Evolutionary conservation across 2,329 filamentous ascomycete genomes (phyloP), one percentile per base, ranked within the genome.

Genomic region (Neonectria sp.): DNA sequence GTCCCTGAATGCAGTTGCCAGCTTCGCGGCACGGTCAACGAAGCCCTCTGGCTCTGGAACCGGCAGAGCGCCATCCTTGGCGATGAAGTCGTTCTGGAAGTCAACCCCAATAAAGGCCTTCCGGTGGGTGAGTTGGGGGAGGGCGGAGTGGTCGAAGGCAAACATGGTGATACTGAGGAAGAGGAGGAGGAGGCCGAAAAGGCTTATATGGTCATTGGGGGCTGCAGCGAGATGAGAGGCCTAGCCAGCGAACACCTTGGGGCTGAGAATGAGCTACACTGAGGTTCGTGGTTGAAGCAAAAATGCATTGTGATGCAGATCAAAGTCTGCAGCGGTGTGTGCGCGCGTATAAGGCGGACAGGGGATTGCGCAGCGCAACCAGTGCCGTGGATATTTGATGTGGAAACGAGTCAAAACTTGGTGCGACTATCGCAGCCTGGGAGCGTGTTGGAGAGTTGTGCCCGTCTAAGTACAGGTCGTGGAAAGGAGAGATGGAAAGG

Each of bases 71-170:
- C 93, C 92, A 57, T 89, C 86, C 2, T 88, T 82, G 7, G 89
- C 86, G 65, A 97, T 83, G 76, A 98, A 97, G 79, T 98, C 95
- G 75, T 97, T 94, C 77, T 98, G 96, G 40, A 97, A 89, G 76
- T 97, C 95, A 70, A 98, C 86, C 21, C 97, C 83, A 24, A 98
- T 84, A 49, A 99, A 86, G 1, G 94, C 95, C 81, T 88, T 89
- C 58, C 90, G 86, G 9, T 89, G 89, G 33, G 81, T 83, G 59
- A 92, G 80, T 55, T 86, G 82, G 12, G 90, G 90, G 24, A 91
- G 82, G 40, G 84, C 82, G 52, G 86, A 79, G 45, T 84, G 81
- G 73, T 90, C 86, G 77, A 91, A 89, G 68, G 86, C 78, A 75
- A 91, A 89, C 82, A 89, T 88, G 67, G 61, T 71, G 69, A 48